Evolutionary conservation across 371 early-diverging fungal species (phyloP).

Genomic region (Rhizomucor pusillus): DNA sequence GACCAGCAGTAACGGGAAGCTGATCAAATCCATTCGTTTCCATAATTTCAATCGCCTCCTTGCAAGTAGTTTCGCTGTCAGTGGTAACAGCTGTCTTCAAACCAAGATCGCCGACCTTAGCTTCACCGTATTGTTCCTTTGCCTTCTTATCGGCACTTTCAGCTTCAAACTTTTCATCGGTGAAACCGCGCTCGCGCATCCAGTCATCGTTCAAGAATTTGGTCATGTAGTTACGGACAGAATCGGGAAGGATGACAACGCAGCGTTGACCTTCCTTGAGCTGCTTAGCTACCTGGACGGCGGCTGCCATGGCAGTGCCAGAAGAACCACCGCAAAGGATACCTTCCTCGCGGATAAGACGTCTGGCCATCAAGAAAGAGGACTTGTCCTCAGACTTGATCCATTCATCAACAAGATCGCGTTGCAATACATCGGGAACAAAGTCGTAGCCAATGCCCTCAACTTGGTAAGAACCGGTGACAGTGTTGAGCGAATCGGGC

Average conservation of each 20-base stretch:
- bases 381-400: slow-evolving; percentile 92
- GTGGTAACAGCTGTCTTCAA: slow-evolving; percentile 84
- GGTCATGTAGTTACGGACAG: slow-evolving; percentile 98
- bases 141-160: slow-evolving; percentile 63
- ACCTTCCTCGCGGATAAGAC: slow-evolving; percentile 95
- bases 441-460: slow-evolving; percentile 99
- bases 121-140: slow-evolving; percentile 75
- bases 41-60: slow-evolving; percentile 86
- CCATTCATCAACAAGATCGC: slow-evolving; percentile 87
- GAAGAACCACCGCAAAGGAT: slow-evolving; percentile 92
- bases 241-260: slow-evolving; percentile 94
- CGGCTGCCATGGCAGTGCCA: slow-evolving; percentile 81
- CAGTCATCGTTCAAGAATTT: slow-evolving; percentile 95
- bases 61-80: slow-evolving; percentile 60
- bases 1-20: slow-evolving; percentile 81
- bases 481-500: slow-evolving; percentile 78
- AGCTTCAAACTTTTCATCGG: slow-evolving; percentile 52
- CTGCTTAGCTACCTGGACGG: slow-evolving; percentile 80
- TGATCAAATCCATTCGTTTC: slow-evolving; percentile 90
- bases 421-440: slow-evolving; percentile 89
- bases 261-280: slow-evolving; percentile 86
- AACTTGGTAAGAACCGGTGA: slow-evolving; percentile 66
- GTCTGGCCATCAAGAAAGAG: slow-evolving; percentile 91
- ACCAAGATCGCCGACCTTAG: slow-evolving; percentile 77
- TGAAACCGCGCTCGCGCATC: slow-evolving; percentile 83